A percentile compares a stretch with the other conserved stretches of the same genome.
Conservation (phyloP, 495 filamentous ascomycete genomes). For the Amniculicola lignicola region DNA sequence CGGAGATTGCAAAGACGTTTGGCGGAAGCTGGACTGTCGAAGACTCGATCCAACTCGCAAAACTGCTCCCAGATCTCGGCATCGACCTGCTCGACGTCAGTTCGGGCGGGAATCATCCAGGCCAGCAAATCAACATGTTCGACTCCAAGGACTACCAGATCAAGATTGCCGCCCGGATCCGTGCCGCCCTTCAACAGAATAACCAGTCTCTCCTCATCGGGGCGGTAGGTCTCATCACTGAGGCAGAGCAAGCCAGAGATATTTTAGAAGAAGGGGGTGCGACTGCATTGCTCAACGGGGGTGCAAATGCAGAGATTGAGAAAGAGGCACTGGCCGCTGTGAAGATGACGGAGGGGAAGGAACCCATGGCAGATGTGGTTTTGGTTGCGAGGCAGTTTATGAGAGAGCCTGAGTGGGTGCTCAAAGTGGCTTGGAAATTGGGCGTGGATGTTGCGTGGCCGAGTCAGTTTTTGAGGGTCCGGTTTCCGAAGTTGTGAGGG, state of each 20-base stretch:
- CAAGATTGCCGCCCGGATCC: conserved; percentile 49
- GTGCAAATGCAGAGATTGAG: conserved; percentile 3
- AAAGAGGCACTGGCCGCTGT: conserved; percentile 21
- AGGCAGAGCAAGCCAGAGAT: conserved; percentile 53
- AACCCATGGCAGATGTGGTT: conserved; percentile 28
- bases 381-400: conserved; percentile 30
- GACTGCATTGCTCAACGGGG: neutral
- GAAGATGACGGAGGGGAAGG: conserved; percentile 23
- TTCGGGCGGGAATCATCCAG: conserved; percentile 56
- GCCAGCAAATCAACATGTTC: conserved; percentile 54
- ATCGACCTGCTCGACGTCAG: conserved; percentile 66
- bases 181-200: conserved; percentile 57
- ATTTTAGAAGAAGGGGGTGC: conserved; percentile 21
- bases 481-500: conserved; percentile 21
- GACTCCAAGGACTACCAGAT: conserved; percentile 62
- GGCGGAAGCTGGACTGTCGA: conserved; percentile 58
- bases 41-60: conserved; percentile 55
- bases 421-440: conserved; percentile 23
- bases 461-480: conserved; percentile 27
- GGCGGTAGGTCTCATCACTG: conserved; percentile 61
- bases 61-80: conserved; percentile 51
- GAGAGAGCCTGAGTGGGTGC: conserved; percentile 31
- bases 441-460: conserved; percentile 28
- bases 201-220: conserved; percentile 51
- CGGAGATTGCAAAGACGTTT: conserved; percentile 38